phyloP scores from a whole-genome alignment of 352 stramenopile species.

The Thraustochytrium sp. region DNA sequence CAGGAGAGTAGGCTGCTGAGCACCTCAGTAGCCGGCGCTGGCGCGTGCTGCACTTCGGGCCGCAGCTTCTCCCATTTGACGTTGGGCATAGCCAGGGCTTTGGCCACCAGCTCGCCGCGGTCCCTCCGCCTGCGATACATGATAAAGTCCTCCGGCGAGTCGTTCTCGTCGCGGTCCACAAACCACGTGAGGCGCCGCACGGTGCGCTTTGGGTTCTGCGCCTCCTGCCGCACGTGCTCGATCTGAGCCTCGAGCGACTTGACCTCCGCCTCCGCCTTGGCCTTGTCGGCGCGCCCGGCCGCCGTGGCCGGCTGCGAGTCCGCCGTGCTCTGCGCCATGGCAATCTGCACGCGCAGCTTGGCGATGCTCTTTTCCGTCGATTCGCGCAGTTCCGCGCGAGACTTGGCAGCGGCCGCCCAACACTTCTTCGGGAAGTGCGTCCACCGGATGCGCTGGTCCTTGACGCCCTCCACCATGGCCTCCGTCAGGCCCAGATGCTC shows the following conservation, averaged over 20 bases:
- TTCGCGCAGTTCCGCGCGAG: background rate
- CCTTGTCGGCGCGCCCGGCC: background rate
- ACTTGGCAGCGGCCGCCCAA: background rate
- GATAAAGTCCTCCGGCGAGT: conserved; percentile 1
- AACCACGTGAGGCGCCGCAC: background rate
- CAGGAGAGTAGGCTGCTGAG: background rate
- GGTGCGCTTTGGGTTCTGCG: background rate
- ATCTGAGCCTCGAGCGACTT: background rate
- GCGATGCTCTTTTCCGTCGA: background rate
- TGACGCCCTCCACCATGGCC: conserved; percentile 1
- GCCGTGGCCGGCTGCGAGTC: background rate
- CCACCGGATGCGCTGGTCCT: conserved; percentile 2
- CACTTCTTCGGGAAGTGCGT: background rate
- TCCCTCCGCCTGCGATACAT: background rate
- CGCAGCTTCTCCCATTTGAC: background rate
- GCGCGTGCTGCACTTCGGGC: background rate
- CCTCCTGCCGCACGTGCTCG: background rate
- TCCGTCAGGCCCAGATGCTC: background rate
- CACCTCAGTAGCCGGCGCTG: background rate
- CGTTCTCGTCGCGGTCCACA: background rate
- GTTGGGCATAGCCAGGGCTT: background rate
- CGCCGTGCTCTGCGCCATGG: background rate
- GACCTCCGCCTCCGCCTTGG: background rate
- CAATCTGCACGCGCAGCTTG: background rate
- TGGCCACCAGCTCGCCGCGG: background rate